Conservation (phyloP, 148 eudicot genomes). For the Talinum fruticosum region DNA sequence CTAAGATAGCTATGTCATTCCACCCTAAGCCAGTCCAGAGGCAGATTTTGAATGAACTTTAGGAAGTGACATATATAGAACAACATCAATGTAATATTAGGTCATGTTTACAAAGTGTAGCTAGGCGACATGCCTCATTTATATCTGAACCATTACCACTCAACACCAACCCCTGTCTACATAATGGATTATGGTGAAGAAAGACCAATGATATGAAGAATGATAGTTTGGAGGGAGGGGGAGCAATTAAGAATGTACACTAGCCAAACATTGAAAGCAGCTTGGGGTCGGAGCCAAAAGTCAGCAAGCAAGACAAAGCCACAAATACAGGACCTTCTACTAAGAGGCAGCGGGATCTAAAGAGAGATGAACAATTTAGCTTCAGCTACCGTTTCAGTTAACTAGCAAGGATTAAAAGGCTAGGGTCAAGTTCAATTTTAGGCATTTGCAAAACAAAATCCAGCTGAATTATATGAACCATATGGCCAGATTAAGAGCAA, state of each 20-base stretch:
- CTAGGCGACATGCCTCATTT: neutral
- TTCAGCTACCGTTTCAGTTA: neutral
- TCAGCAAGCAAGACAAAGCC: constrained; percentile 7
- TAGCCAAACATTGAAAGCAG: neutral
- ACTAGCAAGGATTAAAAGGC: neutral
- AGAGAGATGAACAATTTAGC: neutral
- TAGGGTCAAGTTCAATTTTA: neutral
- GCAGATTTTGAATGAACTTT: neutral
- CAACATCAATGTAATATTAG: neutral
- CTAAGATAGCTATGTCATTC: neutral
- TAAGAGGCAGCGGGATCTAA: neutral
- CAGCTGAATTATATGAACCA: neutral
- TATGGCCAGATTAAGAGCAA: neutral
- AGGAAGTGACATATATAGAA: neutral
- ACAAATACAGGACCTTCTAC: no score
- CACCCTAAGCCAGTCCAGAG: neutral
- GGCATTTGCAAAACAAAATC: neutral
- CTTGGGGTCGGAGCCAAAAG: neutral
- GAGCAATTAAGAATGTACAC: no score
- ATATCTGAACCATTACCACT: neutral
- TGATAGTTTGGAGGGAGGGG: neutral
- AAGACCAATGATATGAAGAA: neutral
- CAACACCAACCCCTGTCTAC: no score
- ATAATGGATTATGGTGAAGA: neutral
- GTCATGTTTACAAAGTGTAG: neutral